Conservation (phyloP, 345 rosid genomes). For the Populus tremula region DNA sequence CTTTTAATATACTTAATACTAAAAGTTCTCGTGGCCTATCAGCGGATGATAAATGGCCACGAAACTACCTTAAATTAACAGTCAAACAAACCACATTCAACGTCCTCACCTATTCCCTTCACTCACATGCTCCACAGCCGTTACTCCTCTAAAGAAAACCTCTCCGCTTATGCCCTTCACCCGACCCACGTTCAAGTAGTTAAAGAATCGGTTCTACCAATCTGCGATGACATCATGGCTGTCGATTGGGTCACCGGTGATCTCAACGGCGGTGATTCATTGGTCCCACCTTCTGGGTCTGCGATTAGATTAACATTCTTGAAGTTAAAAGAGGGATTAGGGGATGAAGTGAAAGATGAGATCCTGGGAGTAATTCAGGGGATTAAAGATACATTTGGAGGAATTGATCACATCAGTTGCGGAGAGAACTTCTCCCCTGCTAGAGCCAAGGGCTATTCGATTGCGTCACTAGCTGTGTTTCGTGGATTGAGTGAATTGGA, state of each 20-base stretch:
- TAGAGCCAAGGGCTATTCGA: conserved; percentile 68
- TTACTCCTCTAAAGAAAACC: conserved; percentile 56
- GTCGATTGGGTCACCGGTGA: conserved; percentile 67
- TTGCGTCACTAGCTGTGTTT: conserved; percentile 61
- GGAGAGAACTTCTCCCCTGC: conserved; percentile 83
- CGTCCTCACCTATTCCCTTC: conserved; percentile 42
- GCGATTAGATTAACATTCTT: conserved; percentile 43
- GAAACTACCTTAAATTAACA: too few species aligned
- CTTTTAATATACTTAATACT: too few species aligned
- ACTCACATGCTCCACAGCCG: conserved; percentile 93
- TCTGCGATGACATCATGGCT: conserved; percentile 78
- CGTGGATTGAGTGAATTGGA: conserved; percentile 43
- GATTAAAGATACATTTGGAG: conserved; percentile 40
- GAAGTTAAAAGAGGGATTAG: conserved; percentile 52
- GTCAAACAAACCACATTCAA: not conserved
- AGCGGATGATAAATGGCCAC: too few species aligned
- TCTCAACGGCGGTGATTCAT: conserved; percentile 16
- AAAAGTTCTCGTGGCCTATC: too few species aligned
- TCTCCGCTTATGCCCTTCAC: conserved; percentile 50
- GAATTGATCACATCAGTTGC: conserved; percentile 44
- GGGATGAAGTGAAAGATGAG: conserved; percentile 48
- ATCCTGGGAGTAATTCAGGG: conserved; percentile 47
- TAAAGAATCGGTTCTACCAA: conserved; percentile 53
- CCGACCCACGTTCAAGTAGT: conserved; percentile 63
- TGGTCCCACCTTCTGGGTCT: conserved; percentile 42